Percentiles rank a stretch among this genome's conserved stretches.
Evolutionary conservation across 805 yeast species (phyloP).

Genomic region (Metschnikowia continentalis): DNA sequence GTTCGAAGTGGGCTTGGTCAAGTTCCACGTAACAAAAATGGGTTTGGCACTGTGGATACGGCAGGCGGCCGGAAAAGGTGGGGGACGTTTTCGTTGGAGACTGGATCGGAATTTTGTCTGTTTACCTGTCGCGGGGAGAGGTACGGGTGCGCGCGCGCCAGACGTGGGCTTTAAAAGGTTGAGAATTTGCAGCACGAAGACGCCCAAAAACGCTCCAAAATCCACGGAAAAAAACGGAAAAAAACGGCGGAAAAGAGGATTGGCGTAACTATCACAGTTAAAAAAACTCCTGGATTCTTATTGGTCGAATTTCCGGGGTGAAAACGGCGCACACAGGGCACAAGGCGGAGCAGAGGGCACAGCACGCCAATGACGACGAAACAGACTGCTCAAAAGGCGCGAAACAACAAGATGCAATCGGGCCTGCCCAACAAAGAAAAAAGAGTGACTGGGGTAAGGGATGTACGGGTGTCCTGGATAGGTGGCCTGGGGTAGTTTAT

Average conservation of each 20-base stretch:
- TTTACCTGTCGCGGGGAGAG: not conserved
- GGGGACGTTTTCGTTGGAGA: not conserved
- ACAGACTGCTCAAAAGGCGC: not conserved
- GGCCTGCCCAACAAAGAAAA: not conserved
- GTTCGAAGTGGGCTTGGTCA: not conserved
- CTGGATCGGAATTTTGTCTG: not conserved
- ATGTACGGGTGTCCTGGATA: not conserved
- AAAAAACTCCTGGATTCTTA: too few relatives aligned
- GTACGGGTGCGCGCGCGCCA: not conserved
- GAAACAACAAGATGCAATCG: not conserved
- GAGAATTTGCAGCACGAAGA: not conserved
- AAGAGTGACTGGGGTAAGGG: constrained; percentile 14
- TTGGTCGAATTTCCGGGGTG: too few relatives aligned
- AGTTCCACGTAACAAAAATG: not conserved
- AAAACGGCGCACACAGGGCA: not conserved
- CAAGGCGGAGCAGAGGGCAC: not conserved
- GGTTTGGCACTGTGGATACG: not conserved
- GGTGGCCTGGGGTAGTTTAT: not conserved
- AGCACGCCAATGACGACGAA: too few relatives aligned
- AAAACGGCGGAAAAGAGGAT: not conserved
- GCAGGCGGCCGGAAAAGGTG: not conserved
- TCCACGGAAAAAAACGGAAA: not conserved
- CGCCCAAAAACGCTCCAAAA: not conserved
- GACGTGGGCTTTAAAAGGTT: not conserved
- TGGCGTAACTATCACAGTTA: too few relatives aligned